Base-by-base conservation (phyloP, 805 yeast species). In the Starmerella geochares region DNA sequence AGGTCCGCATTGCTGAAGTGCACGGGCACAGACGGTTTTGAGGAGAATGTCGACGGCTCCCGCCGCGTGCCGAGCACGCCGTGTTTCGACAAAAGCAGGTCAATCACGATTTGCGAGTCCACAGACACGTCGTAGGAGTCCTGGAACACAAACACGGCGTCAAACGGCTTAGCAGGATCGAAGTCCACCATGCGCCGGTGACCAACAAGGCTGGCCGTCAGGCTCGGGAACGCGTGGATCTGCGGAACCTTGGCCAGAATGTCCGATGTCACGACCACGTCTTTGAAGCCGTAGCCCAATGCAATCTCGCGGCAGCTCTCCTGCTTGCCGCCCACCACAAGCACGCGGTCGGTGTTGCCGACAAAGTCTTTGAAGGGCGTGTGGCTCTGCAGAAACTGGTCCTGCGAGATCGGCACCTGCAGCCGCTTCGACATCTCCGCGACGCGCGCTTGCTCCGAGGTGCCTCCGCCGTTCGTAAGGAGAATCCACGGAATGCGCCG, bases 381-480 rank as follows among this genome's bases (percentile, higher is more conserved):
- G 66, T 86, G 95, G 54, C 95, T 94, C 67, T 86, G 95, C 59
- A 86, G 83, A 52, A 86, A 83, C 68, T 86, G 95, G 48, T 79
- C 86, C 39, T 79, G 78, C 11, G 81, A 75, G 52, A 86, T 77
- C 35, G 74, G 74, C 35, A 77, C 67, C 19, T 72, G 76, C 54
- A 86, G 71, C 56, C 86, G 69, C 50, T 73, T 71, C 38, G 80
- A 71, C 60, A 86, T 71, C 57, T 85, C 92, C 49, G 73, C 75
- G 44, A 90, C 83, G 58, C 96, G 73, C 9, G 76, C 80, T 49
- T 69, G 63, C 65, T 86, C 96, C 8, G 86, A 81, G 61, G 83
- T 78, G 46, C 96, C 96, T 58, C 95, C 95, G 58, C 96, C 96
- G 65, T 86, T 86, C 52, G 96, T 86, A 54, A 86, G 87, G 62